A percentile compares a stretch with the other conserved stretches of the same genome.
Conservation (phyloP, 2,329 filamentous ascomycete genomes). For the Lachnellula cervina region DNA sequence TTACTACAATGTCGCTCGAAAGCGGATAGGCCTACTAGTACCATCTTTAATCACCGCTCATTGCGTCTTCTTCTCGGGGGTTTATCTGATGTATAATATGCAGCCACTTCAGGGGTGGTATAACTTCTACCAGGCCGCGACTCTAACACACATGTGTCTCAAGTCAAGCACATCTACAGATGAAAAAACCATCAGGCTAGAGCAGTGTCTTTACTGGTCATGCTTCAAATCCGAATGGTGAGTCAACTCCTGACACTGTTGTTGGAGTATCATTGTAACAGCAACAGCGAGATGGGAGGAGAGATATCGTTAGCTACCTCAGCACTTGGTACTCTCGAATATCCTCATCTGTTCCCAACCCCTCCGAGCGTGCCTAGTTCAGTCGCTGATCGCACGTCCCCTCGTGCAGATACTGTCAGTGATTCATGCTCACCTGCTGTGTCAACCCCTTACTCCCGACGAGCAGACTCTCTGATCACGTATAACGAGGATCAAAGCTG, state of each 20-base stretch:
- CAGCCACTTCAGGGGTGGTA: slow-evolving; percentile 36
- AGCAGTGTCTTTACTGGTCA: slow-evolving; percentile 40
- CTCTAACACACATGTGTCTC: slow-evolving; percentile 34
- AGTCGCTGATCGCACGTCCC: too few relatives aligned
- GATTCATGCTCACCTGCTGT: too few relatives aligned
- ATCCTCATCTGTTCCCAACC: too few relatives aligned
- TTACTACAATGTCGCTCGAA: slow-evolving; percentile 30
- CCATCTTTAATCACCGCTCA: slow-evolving; percentile 33
- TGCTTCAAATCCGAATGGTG: slow-evolving; percentile 40
- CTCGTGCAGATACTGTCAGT: too few relatives aligned
- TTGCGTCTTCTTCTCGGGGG: slow-evolving; percentile 37
- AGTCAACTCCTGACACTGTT: slow-evolving; percentile 3
- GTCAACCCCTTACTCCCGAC: too few relatives aligned
- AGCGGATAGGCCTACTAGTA: slow-evolving; percentile 25
- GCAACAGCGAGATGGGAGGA: too few relatives aligned
- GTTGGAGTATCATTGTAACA: too few relatives aligned
- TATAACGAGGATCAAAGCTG: too few relatives aligned
- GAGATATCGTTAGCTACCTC: too few relatives aligned
- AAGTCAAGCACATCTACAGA: slow-evolving; percentile 10
- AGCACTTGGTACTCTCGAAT: slow-evolving; percentile 36
- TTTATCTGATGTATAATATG: slow-evolving; percentile 38
- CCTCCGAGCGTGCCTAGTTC: too few relatives aligned
- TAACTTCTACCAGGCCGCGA: slow-evolving; percentile 33
- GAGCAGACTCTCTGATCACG: too few relatives aligned
- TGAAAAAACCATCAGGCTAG: slow-evolving; percentile 21